Percentiles rank a stretch among this genome's conserved stretches.
Evolutionary conservation across 1,284 basidiomycete species (phyloP).

Genomic region (Tylopilus sp.): DNA sequence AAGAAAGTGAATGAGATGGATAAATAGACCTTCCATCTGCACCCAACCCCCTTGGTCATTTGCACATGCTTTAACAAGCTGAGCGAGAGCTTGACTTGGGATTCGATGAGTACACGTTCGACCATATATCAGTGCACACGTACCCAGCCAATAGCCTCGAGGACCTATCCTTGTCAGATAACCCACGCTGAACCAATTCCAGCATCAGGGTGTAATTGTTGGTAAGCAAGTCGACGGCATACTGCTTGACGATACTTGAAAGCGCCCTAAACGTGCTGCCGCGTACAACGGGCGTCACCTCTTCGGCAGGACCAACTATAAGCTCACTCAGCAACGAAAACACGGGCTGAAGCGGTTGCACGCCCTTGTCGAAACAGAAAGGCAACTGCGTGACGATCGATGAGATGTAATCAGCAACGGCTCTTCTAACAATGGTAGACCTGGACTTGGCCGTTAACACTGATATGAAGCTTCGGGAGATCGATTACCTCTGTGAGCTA

Average conservation of each 20-base stretch:
- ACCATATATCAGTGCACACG: conserved; percentile 21
- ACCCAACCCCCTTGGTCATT: conserved; percentile 29
- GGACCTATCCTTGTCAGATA: conserved; percentile 55
- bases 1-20: conserved; percentile 49
- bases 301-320: conserved; percentile 46
- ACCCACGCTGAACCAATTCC: conserved; percentile 45
- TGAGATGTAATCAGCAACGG: conserved; percentile 26
- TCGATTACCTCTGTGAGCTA: conserved; percentile 43
- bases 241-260: conserved; percentile 48
- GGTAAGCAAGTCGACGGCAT: conserved; percentile 41
- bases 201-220: conserved; percentile 26
- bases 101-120: conserved; percentile 13
- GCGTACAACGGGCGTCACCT: conserved; percentile 48
- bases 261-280: conserved; percentile 47
- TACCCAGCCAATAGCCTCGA: conserved; percentile 71
- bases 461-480: not conserved
- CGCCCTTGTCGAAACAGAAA: conserved; percentile 8
- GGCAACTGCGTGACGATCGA: conserved; percentile 15
- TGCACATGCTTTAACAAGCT: conserved; percentile 46
- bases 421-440: conserved; percentile 16
- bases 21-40: conserved; percentile 46
- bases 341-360: conserved; percentile 28
- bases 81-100: conserved; percentile 48
- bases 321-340: conserved; percentile 35
- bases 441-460: conserved; percentile 16